These are phyloP conservation scores for Daldinia sp. DNA, from an alignment of 2,329 filamentous ascomycete genomes.

Conservation along the genomic window DNA sequence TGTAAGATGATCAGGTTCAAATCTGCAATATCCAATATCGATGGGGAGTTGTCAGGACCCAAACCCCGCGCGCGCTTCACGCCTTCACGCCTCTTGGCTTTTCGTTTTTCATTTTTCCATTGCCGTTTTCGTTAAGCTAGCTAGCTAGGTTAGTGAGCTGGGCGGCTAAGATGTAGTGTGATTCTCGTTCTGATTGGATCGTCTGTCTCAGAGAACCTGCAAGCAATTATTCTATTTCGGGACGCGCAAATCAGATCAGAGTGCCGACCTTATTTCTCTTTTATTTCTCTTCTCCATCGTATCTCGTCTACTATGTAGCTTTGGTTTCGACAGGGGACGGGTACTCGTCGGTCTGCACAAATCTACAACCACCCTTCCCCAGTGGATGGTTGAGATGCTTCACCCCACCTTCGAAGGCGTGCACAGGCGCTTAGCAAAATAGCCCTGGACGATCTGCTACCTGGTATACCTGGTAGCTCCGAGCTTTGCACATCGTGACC, in stretches of 20 bases:
- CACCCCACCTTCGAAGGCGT: slow-evolving; percentile 37
- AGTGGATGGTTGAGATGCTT: slow-evolving; percentile 38
- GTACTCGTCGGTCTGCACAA: slow-evolving; percentile 23
- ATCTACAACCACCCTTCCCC: slow-evolving; percentile 23
- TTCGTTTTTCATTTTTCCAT: slow-evolving; percentile 15
- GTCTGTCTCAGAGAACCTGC: slow-evolving; percentile 30
- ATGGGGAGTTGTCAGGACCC: background rate
- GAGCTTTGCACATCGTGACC: slow-evolving; percentile 26
- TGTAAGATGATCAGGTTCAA: slow-evolving; percentile 6
- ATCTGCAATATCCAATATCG: slow-evolving; percentile 27
- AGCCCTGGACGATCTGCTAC: slow-evolving; percentile 29
- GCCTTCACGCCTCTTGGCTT: slow-evolving; percentile 23
- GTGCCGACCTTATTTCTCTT: slow-evolving; percentile 9
- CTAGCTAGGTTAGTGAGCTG: slow-evolving; percentile 24
- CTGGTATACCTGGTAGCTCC: slow-evolving; percentile 30
- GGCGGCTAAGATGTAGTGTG: slow-evolving; percentile 43
- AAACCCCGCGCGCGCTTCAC: slow-evolving; percentile 32
- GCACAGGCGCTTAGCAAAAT: slow-evolving; percentile 42
- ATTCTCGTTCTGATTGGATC: slow-evolving; percentile 41
- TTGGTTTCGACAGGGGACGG: slow-evolving; percentile 14
- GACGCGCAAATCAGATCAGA: slow-evolving; percentile 40
- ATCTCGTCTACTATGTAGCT: slow-evolving; percentile 20
- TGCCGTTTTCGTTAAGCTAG: slow-evolving; percentile 31
- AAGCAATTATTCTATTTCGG: slow-evolving; percentile 41
- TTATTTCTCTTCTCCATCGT: slow-evolving; percentile 15